Base-by-base conservation (phyloP, 139 green algal genomes). In the Klebsormidium nitens region DNA sequence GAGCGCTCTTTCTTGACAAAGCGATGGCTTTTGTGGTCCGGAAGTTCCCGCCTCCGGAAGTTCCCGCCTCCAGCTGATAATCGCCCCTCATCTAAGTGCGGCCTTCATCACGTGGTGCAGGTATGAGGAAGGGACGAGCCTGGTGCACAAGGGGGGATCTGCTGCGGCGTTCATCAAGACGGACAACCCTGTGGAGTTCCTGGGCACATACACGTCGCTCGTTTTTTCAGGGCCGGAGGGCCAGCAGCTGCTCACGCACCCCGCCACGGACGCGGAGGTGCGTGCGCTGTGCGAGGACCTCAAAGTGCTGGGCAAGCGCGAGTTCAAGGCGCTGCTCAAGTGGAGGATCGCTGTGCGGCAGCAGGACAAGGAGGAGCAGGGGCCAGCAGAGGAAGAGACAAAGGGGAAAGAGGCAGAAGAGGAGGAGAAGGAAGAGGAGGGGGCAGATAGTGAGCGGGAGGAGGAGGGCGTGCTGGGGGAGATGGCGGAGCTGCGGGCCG, bases 261-360 rank as follows among this genome's bases (percentile, higher is more conserved):
- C 79, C 0, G 80, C 81, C 36, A 98, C 93, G 3, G 87, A 69
- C 2, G 36, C 47, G 0, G 91, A 98, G 81, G 70, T 79, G 49
- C 65, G 75, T 14, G 55, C 64, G 52, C 79, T 97, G 50, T 96
- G 87, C 72, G 66, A 57, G 40, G 94, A 99, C 83, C 81, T 99
- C 70, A 83, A 88, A 63, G 93, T 98, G 40, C 82, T 98, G 47
- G 91, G 91, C 1, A 88, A 92, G 68, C 85, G 74, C 36, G 95
- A 99, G 75, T 98, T 98, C 85, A 99, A 99, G 85, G 74, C 88
- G 61, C 89, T 99, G 74, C 86, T 99, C 36, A 87, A 75, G 72
- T 79, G 32, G 74, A 55, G 37, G n/a, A n/a, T n/a, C 57, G 28
- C 26, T 4, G 17, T 52, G 59, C 39, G 59, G 4, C 0, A 37